Conservation (phyloP, 208 protist genomes). For the Trypanosoma scelopori region DNA sequence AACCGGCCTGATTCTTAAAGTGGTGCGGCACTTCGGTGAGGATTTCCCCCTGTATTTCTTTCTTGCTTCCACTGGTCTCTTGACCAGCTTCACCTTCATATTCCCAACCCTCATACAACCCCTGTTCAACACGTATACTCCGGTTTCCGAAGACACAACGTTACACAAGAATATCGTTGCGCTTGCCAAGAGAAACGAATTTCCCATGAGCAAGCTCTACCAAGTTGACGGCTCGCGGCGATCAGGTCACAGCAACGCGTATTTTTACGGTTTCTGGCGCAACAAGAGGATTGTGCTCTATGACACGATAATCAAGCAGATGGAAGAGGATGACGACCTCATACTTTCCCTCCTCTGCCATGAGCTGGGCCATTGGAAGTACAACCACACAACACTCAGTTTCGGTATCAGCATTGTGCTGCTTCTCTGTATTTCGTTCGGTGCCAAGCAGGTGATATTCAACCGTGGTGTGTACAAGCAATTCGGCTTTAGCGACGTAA, state of each 20-base stretch:
- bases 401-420: conserved; percentile 39
- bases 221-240: conserved; percentile 77
- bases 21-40: conserved; percentile 71
- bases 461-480: conserved; percentile 54
- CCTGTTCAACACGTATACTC: conserved; percentile 88
- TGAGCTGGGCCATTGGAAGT: conserved; percentile 90
- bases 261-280: conserved; percentile 84
- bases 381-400: conserved; percentile 49
- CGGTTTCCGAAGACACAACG: conserved; percentile 34
- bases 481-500: conserved; percentile 61
- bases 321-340: conserved; percentile 54
- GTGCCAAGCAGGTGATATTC: conserved; percentile 61
- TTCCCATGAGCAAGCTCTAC: conserved; percentile 74
- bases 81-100: conserved; percentile 46
- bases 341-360: conserved; percentile 82
- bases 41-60: conserved; percentile 84
- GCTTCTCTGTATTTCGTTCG: conserved; percentile 57
- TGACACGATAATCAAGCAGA: conserved; percentile 83
- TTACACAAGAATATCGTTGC: conserved; percentile 54
- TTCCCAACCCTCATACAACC: conserved; percentile 81
- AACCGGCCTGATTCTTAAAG: conserved; percentile 52
- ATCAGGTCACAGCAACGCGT: conserved; percentile 87
- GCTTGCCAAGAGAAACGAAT: conserved; percentile 46
- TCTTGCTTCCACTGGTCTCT: conserved; percentile 32
- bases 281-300: conserved; percentile 91